These are phyloP conservation scores for Elaeagnus macrophylla DNA, from an alignment of 306 rosid genomes.

Conservation along the genomic window DNA sequence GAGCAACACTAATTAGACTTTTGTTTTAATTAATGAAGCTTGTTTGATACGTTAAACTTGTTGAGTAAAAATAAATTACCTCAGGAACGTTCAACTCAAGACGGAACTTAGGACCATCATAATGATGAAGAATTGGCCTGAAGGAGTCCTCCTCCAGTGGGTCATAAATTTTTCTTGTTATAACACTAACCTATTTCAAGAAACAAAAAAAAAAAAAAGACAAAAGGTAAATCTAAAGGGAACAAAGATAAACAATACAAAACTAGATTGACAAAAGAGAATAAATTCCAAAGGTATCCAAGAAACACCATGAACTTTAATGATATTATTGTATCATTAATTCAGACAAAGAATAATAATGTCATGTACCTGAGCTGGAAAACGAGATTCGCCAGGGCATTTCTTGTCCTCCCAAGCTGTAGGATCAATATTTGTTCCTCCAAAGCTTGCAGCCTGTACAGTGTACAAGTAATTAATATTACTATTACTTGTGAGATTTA, in stretches of 20 bases:
- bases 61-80: constrained; percentile 25
- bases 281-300: neutral
- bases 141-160: constrained; percentile 90
- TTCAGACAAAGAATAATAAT: neutral
- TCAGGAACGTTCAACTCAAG: constrained; percentile 73
- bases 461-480: neutral
- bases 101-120: constrained; percentile 90
- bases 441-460: constrained; percentile 83
- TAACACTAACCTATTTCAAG: constrained; percentile 53
- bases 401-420: constrained; percentile 96
- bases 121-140: constrained; percentile 95
- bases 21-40: no score
- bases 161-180: constrained; percentile 67
- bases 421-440: constrained; percentile 88
- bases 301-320: neutral
- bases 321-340: neutral
- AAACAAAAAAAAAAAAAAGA: neutral
- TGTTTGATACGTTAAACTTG: neutral
- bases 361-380: constrained; percentile 82
- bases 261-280: no score
- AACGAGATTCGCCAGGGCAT: constrained; percentile 80
- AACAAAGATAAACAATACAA: no score
- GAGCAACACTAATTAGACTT: neutral
- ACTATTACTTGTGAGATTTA: neutral
- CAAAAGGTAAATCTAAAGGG: no score